These are phyloP conservation scores for Trichoderma lentiforme DNA, from an alignment of 2,329 filamentous ascomycete species.

Conservation along the genomic window DNA sequence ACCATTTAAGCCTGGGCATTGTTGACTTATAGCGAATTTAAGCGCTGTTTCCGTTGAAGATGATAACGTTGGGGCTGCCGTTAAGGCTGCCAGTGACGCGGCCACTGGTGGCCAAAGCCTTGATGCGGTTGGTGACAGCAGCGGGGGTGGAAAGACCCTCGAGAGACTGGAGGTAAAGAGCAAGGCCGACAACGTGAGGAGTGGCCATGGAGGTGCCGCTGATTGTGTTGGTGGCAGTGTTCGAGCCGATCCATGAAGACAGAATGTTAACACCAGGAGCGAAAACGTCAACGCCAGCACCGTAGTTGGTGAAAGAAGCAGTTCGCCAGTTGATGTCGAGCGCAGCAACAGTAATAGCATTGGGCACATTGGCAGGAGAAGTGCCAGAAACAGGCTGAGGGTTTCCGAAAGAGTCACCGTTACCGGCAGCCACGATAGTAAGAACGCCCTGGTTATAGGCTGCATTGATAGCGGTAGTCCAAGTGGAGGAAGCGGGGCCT, in stretches of 20 bases:
- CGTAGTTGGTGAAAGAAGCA: constrained; percentile 49
- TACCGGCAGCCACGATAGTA: constrained; percentile 47
- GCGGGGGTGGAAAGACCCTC: constrained; percentile 40
- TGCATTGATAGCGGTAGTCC: constrained; percentile 42
- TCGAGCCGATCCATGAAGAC: constrained; percentile 42
- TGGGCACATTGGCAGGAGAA: constrained; percentile 44
- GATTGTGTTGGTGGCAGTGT: constrained; percentile 33
- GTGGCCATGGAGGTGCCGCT: constrained; percentile 43
- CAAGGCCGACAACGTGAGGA: constrained; percentile 41
- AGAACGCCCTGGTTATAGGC: constrained; percentile 41
- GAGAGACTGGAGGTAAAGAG: constrained; percentile 44
- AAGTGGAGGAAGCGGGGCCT: constrained; percentile 30
- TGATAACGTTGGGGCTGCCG: constrained; percentile 43
- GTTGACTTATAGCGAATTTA: neutral
- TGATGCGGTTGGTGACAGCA: constrained; percentile 41
- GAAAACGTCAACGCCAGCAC: constrained; percentile 38
- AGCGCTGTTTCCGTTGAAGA: constrained; percentile 43
- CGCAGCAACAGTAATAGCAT: constrained; percentile 50
- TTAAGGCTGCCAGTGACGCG: constrained; percentile 34
- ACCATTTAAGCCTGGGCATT: neutral
- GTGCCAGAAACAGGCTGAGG: constrained; percentile 38
- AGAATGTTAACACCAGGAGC: constrained; percentile 41
- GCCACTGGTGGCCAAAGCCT: constrained; percentile 40
- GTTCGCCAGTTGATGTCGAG: constrained; percentile 37
- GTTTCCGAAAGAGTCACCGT: constrained; percentile 30